Percentiles rank a stretch among this genome's conserved stretches.
Evolutionary conservation across 371 early-diverging fungal species (phyloP).

Genomic region (Sporodiniella umbellata): DNA sequence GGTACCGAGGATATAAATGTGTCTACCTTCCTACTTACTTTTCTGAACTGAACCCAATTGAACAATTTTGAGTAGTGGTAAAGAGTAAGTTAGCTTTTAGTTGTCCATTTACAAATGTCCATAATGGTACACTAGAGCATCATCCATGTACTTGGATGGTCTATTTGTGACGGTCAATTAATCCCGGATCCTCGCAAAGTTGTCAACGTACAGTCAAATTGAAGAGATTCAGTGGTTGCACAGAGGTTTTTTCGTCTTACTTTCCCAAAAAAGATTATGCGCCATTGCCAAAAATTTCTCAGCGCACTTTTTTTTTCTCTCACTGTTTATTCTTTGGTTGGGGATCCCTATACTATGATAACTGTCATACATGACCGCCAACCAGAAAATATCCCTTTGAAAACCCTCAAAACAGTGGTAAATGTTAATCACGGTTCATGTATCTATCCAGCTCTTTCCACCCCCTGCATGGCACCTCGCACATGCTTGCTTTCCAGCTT

Average conservation of each 20-base stretch:
- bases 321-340: constrained; percentile 1
- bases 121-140: no score
- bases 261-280: not conserved
- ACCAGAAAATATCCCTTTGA: constrained; percentile 5
- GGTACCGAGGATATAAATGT: no score
- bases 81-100: no score
- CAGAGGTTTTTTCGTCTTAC: no score
- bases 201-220: not conserved
- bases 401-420: not conserved
- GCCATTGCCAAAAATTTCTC: not conserved
- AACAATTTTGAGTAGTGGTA: no score
- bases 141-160: no score
- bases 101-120: no score
- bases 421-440: not conserved
- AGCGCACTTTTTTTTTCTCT: not conserved
- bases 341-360: constrained; percentile 3
- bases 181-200: no score
- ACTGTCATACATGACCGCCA: constrained; percentile 3
- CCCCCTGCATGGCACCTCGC: not conserved
- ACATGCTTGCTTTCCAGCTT: constrained; percentile 2
- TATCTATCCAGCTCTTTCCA: constrained; percentile 1
- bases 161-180: no score
- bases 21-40: no score
- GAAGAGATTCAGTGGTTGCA: no score
- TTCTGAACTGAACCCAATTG: no score